A percentile compares a stretch with the other conserved stretches of the same genome.
phyloP scores from a whole-genome alignment of 192 early-diverging fungal species.

The Coemansia sp. region DNA sequence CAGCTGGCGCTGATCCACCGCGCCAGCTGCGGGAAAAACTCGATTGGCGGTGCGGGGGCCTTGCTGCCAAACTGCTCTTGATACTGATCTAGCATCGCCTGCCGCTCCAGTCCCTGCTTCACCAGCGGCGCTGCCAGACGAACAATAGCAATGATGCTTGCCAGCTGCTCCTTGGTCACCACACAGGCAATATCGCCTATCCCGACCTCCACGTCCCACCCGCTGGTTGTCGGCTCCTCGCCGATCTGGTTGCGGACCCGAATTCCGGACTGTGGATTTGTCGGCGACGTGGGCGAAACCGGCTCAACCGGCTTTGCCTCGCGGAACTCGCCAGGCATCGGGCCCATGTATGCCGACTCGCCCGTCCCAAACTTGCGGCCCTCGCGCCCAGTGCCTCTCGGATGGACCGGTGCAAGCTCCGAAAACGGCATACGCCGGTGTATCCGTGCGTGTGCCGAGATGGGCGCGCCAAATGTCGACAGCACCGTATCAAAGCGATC shows the following conservation, averaged over 20 bases:
- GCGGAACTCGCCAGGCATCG: slow-evolving; percentile 53
- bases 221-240: slow-evolving; percentile 46
- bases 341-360: slow-evolving; percentile 48
- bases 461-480: slow-evolving; percentile 31
- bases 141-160: slow-evolving; percentile 10
- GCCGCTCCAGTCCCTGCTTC: slow-evolving; percentile 20
- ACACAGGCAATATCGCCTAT: slow-evolving; percentile 35
- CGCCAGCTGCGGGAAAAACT: slow-evolving; percentile 27
- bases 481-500: slow-evolving; percentile 8
- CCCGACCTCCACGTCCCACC: slow-evolving; percentile 40
- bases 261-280: not conserved
- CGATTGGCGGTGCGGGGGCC: not conserved
- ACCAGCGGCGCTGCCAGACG: slow-evolving; percentile 22
- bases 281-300: not conserved
- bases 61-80: slow-evolving; percentile 19
- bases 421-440: slow-evolving; percentile 52
- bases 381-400: slow-evolving; percentile 5
- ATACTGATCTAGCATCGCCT: slow-evolving; percentile 20
- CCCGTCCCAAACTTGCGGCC: slow-evolving; percentile 1
- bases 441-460: slow-evolving; percentile 42
- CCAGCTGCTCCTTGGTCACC: slow-evolving; percentile 30
- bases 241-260: slow-evolving; percentile 26
- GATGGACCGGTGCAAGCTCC: slow-evolving; percentile 37
- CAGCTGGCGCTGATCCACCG: slow-evolving; percentile 32
- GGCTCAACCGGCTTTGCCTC: slow-evolving; percentile 20